Base-by-base conservation (phyloP, 768 basidiomycete species). In the Piloderma croceum region DNA sequence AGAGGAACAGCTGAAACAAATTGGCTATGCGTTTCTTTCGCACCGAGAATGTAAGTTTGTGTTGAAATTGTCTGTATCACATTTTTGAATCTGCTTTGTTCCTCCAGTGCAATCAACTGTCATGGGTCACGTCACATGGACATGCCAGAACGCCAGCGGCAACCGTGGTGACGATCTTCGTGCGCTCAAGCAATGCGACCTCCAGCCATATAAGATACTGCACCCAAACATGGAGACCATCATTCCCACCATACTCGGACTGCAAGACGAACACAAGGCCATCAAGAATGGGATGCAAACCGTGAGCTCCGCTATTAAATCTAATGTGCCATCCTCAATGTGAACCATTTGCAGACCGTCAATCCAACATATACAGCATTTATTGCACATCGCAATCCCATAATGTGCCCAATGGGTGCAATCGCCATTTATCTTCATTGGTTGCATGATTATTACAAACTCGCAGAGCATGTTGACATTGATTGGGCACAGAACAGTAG, bases 331-430 rank as follows among this genome's bases (percentile, higher is more conserved):
- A n/a, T n/a, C n/a, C n/a, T n/a, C n/a, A n/a, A n/a, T n/a, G n/a
- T n/a, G n/a, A n/a, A n/a, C n/a, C n/a, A n/a, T n/a, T n/a, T n/a
- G 4, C 21, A 62, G 58, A 54, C 46, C 3, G 38, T 61, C 11
- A 62, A 62, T 35, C 59, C 60, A 5, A 48, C 48, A 2, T 64
- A 62, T 33, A 51, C 52, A 0, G 41, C 47, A 6, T 61, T 54
- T 20, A 60, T 62, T 34, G 54, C 60, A 0, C 59, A 62, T 37
- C 39, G 31, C 20, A 34, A 51, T 15, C 49, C 57, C 2, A 45
- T 50, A 12, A 34, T 42, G 25, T 61, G 58, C 33, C 57, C 59
- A 1, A 39, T 63, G 3, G 59, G 59, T 3, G 56, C 56, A 1
- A 43, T 63, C 13, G 48, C 53, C 1, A 52, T 61, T 37, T 61